Evolutionary conservation across 805 yeast species (phyloP).

Genomic region (Cephaloascus fragrans): DNA sequence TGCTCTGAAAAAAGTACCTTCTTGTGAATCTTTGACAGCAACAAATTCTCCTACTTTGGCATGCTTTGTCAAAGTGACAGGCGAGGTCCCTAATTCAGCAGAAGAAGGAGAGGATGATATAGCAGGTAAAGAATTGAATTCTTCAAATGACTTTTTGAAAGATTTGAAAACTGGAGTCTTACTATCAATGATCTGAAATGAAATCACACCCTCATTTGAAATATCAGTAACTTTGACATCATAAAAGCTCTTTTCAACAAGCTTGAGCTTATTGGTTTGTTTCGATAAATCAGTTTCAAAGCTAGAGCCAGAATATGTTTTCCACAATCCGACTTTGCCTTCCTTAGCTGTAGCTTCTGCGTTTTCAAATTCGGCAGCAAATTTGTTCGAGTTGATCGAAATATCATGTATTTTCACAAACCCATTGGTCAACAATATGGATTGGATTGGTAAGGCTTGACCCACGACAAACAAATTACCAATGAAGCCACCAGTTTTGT

Average conservation of each 20-base stretch:
- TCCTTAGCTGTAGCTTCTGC: slow-evolving; percentile 57
- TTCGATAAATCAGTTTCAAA: slow-evolving; percentile 7
- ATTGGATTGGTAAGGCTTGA: slow-evolving; percentile 45
- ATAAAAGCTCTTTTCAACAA: slow-evolving; percentile 26
- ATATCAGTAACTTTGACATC: slow-evolving; percentile 49
- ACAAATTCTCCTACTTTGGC: slow-evolving; percentile 46
- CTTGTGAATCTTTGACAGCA: slow-evolving; percentile 41
- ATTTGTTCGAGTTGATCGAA: slow-evolving; percentile 51
- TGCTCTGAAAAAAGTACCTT: slow-evolving; percentile 52
- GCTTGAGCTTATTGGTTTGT: slow-evolving; percentile 10
- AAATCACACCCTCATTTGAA: slow-evolving; percentile 21
- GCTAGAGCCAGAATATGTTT: slow-evolving; percentile 42
- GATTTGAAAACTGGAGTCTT: slow-evolving; percentile 22
- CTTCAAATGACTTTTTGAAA: slow-evolving; percentile 20
- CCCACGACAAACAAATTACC: slow-evolving; percentile 55
- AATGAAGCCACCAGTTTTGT: slow-evolving; percentile 73
- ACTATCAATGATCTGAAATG: slow-evolving; percentile 10
- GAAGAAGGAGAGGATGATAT: slow-evolving; percentile 19
- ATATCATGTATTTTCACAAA: slow-evolving; percentile 54
- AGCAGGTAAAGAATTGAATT: slow-evolving; percentile 25
- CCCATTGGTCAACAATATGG: slow-evolving; percentile 50
- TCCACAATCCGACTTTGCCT: slow-evolving; percentile 59
- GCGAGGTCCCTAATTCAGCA: slow-evolving; percentile 20
- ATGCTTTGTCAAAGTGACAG: slow-evolving; percentile 21
- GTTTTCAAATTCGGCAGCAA: slow-evolving; percentile 39